Evolutionary conservation across 2,329 filamentous ascomycete species (phyloP), one percentile per base, ranked within the genome.

Genomic region (Colletotrichum zoysiae): DNA sequence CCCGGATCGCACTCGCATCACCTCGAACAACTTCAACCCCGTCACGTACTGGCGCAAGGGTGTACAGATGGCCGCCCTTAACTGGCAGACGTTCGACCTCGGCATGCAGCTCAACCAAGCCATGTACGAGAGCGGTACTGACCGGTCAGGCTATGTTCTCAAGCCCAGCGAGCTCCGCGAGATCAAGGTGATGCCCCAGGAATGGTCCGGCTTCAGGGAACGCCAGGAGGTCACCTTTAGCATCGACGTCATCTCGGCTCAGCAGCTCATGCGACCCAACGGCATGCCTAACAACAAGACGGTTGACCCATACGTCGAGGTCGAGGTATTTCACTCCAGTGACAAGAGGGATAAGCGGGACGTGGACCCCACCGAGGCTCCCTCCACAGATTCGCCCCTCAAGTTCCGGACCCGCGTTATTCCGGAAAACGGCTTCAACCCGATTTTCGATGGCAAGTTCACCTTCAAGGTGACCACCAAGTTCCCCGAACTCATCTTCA

Each of bases 41-140:
- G 88, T 97, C 74, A 91, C 92, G 74, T 97, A 96, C 79, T 99
- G 96, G 96, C 91, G 95, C 63, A 91, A 94, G 55, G 96, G 96
- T 42, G 96, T 98, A 23, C 96, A 99, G 82, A 98, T 99, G 95
- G 95, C 93, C 18, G 96, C 96, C 0, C 86, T 98, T 74, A 99
- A 99, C 82, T 98, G 96, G 95, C 96, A 99, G 82, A 98, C 95
- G 0, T 98, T 97, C 78, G 96, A 98, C 79, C 87, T 97, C 23
- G 94, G 95, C 57, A 96, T 98, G 89, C 95, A 98, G 79, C 88
- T 98, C 81, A 98, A 98, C 80, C 93, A 96, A 76, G 96, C 96
- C 78, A 98, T 99, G 96, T 99, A 98, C 79, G 93, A 95, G 58
- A 93, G 94, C 70, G 94, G 94, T 55, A 91, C 89, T 16, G 96